Conservation (phyloP, 2,329 filamentous ascomycete species). For the Calonectria pauciramosa region DNA sequence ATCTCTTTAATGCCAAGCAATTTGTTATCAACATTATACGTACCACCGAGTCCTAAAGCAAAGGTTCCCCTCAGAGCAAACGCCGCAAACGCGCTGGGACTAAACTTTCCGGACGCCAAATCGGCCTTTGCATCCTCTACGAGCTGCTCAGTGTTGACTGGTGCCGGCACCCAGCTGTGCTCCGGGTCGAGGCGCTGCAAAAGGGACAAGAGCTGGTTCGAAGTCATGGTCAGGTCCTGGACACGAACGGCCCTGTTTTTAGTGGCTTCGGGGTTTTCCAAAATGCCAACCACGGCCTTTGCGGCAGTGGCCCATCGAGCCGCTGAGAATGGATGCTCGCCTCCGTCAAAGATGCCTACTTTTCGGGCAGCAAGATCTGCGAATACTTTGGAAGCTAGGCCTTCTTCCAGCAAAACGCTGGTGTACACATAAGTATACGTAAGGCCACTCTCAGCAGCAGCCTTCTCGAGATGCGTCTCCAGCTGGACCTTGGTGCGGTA, state of each 20-base stretch:
- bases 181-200: constrained; percentile 9
- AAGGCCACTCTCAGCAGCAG: not conserved
- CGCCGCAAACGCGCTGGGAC: constrained; percentile 18
- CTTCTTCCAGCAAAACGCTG: constrained; percentile 13
- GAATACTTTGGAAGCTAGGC: constrained; percentile 4
- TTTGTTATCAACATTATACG: constrained; percentile 15
- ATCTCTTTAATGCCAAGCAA: constrained; percentile 7
- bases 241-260: constrained; percentile 21
- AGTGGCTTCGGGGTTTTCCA: constrained; percentile 8
- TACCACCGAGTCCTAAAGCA: constrained; percentile 5
- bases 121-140: constrained; percentile 12
- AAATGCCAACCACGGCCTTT: constrained; percentile 5
- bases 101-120: constrained; percentile 19
- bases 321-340: not conserved
- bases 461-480: constrained; percentile 16
- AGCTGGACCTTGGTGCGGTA: constrained; percentile 20
- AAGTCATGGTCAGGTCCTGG: constrained; percentile 13
- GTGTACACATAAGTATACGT: constrained; percentile 21
- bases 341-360: constrained; percentile 18
- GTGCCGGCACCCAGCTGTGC: constrained; percentile 3
- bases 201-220: constrained; percentile 3
- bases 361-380: constrained; percentile 2
- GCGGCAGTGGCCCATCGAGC: not conserved
- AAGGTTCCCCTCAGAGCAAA: constrained; percentile 20
- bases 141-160: not conserved